phyloP scores from a whole-genome alignment of 345 rosid species.

The Euclidium syriacum region DNA sequence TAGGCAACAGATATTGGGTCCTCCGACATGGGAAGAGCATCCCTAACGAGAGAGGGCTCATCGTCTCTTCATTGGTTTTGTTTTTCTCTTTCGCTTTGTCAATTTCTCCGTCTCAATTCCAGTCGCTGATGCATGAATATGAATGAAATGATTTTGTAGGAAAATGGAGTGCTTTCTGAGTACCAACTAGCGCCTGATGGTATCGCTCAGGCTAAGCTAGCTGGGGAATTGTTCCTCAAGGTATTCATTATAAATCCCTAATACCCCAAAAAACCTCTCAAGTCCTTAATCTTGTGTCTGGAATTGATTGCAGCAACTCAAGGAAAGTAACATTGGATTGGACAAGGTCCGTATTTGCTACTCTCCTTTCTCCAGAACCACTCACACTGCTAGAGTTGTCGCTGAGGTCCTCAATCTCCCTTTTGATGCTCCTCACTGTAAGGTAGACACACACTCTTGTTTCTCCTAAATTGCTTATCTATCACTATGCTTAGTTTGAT shows the following conservation, averaged over 20 bases:
- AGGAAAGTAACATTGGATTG: constrained; percentile 45
- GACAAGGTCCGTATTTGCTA: constrained; percentile 78
- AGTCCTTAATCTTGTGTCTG: background rate
- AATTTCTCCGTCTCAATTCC: background rate
- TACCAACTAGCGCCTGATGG: constrained; percentile 73
- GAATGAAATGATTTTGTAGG: too few species aligned
- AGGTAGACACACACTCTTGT: constrained; percentile 33
- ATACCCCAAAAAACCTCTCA: background rate
- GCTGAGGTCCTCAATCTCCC: constrained; percentile 64
- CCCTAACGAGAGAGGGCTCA: constrained; percentile 81
- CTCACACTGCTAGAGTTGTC: constrained; percentile 70
- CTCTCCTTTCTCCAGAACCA: constrained; percentile 88
- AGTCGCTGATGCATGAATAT: too few species aligned
- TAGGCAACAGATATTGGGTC: constrained; percentile 67
- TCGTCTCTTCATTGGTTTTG: constrained; percentile 68
- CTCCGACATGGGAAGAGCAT: constrained; percentile 86
- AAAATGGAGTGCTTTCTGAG: constrained; percentile 63
- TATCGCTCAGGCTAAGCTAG: constrained; percentile 62
- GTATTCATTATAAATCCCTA: constrained; percentile 23
- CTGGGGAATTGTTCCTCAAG: constrained; percentile 68
- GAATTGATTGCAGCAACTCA: constrained; percentile 61
- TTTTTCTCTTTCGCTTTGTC: background rate
- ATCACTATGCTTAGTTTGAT: too few species aligned
- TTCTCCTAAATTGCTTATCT: too few species aligned
- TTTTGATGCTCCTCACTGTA: constrained; percentile 71